A percentile compares a stretch with the other conserved stretches of the same genome.
Conservation (phyloP, 73 alveolate genomes). For the Durusdinium trenchii region DNA sequence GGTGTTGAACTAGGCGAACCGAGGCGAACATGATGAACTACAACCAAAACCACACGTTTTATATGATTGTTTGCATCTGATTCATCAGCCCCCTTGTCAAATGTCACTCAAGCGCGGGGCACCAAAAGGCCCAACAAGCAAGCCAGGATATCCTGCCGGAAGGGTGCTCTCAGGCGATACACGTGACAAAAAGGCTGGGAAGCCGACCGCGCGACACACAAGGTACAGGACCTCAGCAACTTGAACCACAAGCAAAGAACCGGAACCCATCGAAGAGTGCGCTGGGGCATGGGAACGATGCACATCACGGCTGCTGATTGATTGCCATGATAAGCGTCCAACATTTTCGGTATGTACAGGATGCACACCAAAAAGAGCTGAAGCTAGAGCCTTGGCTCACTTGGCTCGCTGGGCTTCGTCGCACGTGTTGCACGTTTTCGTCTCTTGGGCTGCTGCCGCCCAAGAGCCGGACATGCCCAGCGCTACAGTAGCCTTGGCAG, state of each 20-base stretch:
- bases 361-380: constrained; percentile 74
- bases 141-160: constrained; percentile 67
- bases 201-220: constrained; percentile 66
- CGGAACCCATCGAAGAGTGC: neutral
- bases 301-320: neutral
- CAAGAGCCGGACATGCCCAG: constrained; percentile 83
- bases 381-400: constrained; percentile 45
- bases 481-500: constrained; percentile 60
- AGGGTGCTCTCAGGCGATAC: neutral
- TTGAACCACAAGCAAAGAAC: neutral
- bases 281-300: neutral
- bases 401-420: neutral
- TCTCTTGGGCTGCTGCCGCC: constrained; percentile 39
- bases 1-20: neutral
- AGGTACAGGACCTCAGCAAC: constrained; percentile 63
- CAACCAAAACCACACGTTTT: neutral
- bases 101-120: neutral
- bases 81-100: neutral
- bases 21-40: neutral
- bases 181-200: neutral
- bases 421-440: neutral
- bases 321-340: neutral
- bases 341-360: constrained; percentile 92
- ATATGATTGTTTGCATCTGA: neutral
- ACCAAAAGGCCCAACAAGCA: constrained; percentile 91